These are phyloP conservation scores for Colletotrichum sp. DNA, from an alignment of 2,329 filamentous ascomycete species.

Conservation along the genomic window DNA sequence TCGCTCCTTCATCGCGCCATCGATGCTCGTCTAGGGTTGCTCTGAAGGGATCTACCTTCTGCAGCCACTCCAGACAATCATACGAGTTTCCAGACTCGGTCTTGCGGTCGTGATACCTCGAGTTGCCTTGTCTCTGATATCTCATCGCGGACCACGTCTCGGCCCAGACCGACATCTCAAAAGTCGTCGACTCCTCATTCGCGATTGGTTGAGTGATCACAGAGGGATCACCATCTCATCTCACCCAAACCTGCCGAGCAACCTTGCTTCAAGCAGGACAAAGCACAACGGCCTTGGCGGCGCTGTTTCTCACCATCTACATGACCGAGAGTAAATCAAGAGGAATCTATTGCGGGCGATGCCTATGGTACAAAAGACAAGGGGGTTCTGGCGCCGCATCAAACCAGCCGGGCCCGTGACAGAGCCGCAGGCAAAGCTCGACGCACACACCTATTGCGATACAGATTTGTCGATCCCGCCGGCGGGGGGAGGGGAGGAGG, in stretches of 20 bases:
- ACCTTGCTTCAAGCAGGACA: background rate
- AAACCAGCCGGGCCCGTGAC: background rate
- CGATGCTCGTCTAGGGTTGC: background rate
- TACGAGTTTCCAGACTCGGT: background rate
- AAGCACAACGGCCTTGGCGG: background rate
- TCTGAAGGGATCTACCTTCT: background rate
- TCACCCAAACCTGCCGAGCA: background rate
- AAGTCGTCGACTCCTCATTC: background rate
- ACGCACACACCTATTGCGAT: slow-evolving; percentile 1
- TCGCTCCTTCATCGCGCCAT: background rate
- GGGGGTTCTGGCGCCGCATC: slow-evolving; percentile 4
- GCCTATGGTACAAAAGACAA: slow-evolving; percentile 25
- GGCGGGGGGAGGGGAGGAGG: background rate
- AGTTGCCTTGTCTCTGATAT: background rate
- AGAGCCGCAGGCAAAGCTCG: background rate
- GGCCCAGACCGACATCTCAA: fast-evolving
- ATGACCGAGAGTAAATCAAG: background rate
- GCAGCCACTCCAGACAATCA: background rate
- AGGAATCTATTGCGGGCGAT: slow-evolving; percentile 26
- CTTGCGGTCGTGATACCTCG: background rate
- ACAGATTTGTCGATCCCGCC: slow-evolving; percentile 9
- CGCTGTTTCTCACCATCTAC: background rate
- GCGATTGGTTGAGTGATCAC: background rate
- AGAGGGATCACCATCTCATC: background rate
- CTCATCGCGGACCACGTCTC: background rate